Base-by-base conservation (phyloP, 208 protist species). In the Wallacemonas rigidus region DNA sequence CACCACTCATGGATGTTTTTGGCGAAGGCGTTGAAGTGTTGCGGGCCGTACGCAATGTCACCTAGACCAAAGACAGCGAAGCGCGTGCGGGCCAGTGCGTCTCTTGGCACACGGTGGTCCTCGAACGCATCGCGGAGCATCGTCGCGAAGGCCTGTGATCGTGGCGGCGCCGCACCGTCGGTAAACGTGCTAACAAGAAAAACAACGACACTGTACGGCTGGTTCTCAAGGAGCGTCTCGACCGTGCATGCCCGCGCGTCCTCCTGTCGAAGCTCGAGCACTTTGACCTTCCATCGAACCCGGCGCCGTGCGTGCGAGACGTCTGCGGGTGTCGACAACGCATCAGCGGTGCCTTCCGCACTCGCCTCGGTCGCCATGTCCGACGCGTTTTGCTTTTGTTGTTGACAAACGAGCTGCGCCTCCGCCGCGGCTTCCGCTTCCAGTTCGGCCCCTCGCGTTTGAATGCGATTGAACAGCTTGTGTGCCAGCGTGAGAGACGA, bases 1-100 rank as follows among this genome's bases (percentile, higher is more conserved):
- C 93, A 90, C 80, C 80, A 91, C 70, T 80, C 72, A 50, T 94
- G 76, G 55, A 97, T 45, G 51, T 93, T 69, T 71, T 92, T 92
- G 14, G 83, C 89, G 70, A 95, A 93, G 7, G 71, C 54, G 72
- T 95, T 97, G 77, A 94, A 98, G 69, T 87, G 62, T 15, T 63
- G 58, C 7, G 82, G 74, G 44, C 90, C 89, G 75, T 97, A 98
- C 9, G 84, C 83, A 55, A 84, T 75, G 68, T 97, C 91, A 40
- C 95, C 95, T 11, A 97, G 79, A 8, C 93, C 94, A 78, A 98
- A 97, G 7, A 97, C 57, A 26, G 86, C 82, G 68, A 96, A 97
- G 55, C 83, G 84, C 58, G 80, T 90, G 9, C 80, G 17, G 8
- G 68, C 50, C 9, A 97, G 80, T 0, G 72, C 56, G 69, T 94